phyloP scores from a whole-genome alignment of 345 rosid genomes.

The Aegle marmelos region DNA sequence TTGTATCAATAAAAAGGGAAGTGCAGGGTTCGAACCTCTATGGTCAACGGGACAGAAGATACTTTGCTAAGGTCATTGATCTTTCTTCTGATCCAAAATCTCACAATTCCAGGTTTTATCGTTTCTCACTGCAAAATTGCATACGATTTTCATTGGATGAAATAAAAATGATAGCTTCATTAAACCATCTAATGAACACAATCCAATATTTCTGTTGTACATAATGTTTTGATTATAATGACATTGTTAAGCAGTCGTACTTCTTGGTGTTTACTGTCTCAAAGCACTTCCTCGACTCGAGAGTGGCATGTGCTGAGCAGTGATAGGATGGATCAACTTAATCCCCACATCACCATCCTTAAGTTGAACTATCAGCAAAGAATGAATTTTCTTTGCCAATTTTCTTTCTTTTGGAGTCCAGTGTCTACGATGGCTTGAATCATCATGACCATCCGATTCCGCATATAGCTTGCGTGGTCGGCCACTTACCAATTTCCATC shows the following conservation, averaged over 20 bases:
- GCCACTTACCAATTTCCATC: neutral
- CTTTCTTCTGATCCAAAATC: neutral
- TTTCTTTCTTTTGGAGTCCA: neutral
- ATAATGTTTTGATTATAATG: neutral
- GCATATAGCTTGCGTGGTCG: neutral
- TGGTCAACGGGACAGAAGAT: neutral
- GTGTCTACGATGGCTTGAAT: neutral
- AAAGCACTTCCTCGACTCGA: neutral
- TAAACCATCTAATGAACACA: neutral
- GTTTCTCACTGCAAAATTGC: neutral
- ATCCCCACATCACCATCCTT: neutral
- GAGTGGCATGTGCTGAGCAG: neutral
- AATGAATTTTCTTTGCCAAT: neutral
- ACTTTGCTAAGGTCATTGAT: neutral
- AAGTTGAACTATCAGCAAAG: neutral
- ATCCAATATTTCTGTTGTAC: neutral
- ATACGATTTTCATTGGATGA: neutral
- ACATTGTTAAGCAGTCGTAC: neutral
- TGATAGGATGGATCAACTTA: neutral
- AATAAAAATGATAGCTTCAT: neutral
- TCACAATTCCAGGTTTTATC: neutral
- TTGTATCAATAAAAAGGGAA: conserved; percentile 12
- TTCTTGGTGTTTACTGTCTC: neutral
- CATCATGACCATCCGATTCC: neutral
- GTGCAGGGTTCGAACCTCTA: neutral